These are phyloP conservation scores for Starmerella vitae DNA, from an alignment of 805 yeast species.

Conservation along the genomic window DNA sequence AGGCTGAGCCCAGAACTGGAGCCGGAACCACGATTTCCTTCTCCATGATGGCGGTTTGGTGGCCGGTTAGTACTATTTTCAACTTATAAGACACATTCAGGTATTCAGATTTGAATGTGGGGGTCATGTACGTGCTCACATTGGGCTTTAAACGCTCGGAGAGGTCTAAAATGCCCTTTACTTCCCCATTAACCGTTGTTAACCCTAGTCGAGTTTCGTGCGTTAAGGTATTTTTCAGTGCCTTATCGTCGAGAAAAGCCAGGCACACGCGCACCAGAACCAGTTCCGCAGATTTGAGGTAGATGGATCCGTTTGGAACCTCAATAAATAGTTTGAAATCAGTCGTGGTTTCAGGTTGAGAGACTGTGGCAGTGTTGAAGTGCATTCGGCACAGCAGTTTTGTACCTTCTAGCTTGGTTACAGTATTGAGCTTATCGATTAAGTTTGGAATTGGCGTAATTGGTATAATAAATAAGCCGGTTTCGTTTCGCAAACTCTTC, in stretches of 20 bases:
- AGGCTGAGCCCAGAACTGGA: background rate
- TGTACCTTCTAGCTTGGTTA: too few species aligned
- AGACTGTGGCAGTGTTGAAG: background rate
- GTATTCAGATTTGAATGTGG: slow-evolving; percentile 1
- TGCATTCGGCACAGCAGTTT: too few species aligned
- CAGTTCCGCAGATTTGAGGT: background rate
- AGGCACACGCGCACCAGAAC: background rate
- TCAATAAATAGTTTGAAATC: background rate
- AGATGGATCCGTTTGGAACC: background rate
- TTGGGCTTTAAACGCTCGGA: background rate
- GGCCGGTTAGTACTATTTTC: background rate
- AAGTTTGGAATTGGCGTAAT: too few species aligned
- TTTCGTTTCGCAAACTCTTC: slow-evolving; percentile 1
- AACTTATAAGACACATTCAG: slow-evolving; percentile 1
- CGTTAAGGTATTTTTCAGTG: background rate
- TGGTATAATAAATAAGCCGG: too few species aligned
- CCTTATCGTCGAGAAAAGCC: background rate
- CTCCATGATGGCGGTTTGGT: background rate
- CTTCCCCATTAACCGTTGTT: background rate
- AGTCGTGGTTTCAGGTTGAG: background rate
- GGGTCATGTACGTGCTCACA: background rate
- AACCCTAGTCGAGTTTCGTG: background rate
- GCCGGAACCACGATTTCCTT: background rate
- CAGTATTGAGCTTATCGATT: too few species aligned
- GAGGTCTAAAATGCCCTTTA: background rate